These are phyloP conservation scores for Stagonosporopsis chrysanthemi DNA, from an alignment of 2,329 filamentous ascomycete genomes.

Conservation along the genomic window DNA sequence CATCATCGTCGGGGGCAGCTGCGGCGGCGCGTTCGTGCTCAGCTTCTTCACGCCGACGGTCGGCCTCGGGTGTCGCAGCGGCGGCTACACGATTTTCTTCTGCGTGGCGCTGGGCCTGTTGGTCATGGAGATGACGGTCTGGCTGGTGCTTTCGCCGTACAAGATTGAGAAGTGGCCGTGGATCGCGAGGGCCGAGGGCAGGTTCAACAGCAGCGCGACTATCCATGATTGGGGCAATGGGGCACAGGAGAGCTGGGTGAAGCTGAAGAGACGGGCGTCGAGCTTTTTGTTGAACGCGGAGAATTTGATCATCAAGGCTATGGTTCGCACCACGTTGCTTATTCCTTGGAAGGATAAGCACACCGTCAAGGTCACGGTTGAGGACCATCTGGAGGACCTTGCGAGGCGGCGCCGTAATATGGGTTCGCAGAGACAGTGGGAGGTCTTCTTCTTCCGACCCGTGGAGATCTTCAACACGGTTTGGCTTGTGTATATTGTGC, in stretches of 20 bases:
- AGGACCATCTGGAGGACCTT: conserved; percentile 9
- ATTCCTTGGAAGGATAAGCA: conserved; percentile 15
- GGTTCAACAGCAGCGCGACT: conserved; percentile 27
- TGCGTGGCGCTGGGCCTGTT: conserved; percentile 43
- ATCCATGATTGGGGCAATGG: conserved; percentile 20
- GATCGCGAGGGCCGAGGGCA: conserved; percentile 11
- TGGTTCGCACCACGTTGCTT: conserved; percentile 15
- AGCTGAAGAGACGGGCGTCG: conserved; percentile 17
- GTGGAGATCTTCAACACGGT: conserved; percentile 48
- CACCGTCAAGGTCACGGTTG: conserved; percentile 3
- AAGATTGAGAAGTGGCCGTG: conserved; percentile 23
- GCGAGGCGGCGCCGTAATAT: conserved; percentile 19
- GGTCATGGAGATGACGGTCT: conserved; percentile 50
- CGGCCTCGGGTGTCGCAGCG: conserved; percentile 52
- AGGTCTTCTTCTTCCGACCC: conserved; percentile 40
- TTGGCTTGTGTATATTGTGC: conserved; percentile 45
- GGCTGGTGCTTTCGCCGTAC: conserved; percentile 39
- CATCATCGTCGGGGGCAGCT: conserved; percentile 48
- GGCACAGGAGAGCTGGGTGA: conserved; percentile 16
- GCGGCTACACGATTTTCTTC: conserved; percentile 55
- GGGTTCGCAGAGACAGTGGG: conserved; percentile 29
- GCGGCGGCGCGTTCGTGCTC: conserved; percentile 51
- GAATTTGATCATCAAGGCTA: conserved; percentile 7
- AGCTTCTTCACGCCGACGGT: conserved; percentile 57
- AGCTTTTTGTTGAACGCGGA: conserved; percentile 15